Evolutionary conservation across 2,329 filamentous ascomycete species (phyloP).

Genomic region (Cladosporium velox): DNA sequence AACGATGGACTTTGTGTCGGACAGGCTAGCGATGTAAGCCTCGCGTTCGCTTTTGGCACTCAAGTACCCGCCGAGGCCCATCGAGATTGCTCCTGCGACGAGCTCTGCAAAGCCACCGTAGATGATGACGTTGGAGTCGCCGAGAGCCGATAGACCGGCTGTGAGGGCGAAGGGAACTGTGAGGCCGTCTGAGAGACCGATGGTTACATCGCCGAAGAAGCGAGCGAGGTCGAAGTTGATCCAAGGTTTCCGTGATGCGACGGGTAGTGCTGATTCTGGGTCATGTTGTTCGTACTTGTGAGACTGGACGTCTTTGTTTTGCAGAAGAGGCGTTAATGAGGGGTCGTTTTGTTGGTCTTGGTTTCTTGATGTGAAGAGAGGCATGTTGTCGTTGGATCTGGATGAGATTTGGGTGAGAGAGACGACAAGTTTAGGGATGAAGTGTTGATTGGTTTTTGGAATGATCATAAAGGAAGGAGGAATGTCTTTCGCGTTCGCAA

Average conservation of each 20-base stretch:
- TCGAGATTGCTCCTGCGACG: conserved; percentile 43
- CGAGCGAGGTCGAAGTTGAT: conserved; percentile 17
- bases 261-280: neutral
- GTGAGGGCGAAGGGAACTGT: conserved; percentile 43
- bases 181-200: conserved; percentile 37
- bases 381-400: neutral
- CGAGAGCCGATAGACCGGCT: conserved; percentile 40
- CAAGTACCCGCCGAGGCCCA: conserved; percentile 44
- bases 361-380: conserved; percentile 6
- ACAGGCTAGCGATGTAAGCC: conserved; percentile 48
- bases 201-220: conserved; percentile 17
- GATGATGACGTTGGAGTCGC: conserved; percentile 40
- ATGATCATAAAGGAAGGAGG: neutral
- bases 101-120: conserved; percentile 43
- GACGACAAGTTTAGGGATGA: neutral
- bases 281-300: conserved; percentile 9
- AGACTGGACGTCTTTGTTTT: neutral
- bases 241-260: neutral
- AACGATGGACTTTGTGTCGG: conserved; percentile 45
- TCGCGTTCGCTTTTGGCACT: conserved; percentile 53
- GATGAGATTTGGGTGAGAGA: neutral
- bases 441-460: neutral
- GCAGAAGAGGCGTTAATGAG: neutral
- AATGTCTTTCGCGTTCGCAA: neutral
- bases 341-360: neutral